Percentiles rank a stretch among this genome's conserved stretches.
Conservation (phyloP, 208 protist genomes). For the Strigomonas oncopelti region DNA sequence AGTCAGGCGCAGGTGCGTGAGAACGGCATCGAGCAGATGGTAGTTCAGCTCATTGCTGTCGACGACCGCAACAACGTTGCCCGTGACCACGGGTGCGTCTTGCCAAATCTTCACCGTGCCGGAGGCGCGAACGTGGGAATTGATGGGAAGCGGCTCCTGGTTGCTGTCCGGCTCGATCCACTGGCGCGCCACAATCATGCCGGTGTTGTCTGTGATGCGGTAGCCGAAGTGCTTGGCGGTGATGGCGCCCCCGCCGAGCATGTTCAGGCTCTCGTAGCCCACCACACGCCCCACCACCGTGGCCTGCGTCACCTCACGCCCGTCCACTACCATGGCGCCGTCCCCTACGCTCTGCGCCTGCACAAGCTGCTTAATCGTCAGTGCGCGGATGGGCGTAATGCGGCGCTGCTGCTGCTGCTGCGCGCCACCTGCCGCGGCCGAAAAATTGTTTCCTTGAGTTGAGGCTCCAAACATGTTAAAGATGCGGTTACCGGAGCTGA, state of each 20-base stretch:
- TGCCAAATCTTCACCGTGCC: constrained; percentile 89
- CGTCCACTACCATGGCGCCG: constrained; percentile 83
- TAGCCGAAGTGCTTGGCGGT: constrained; percentile 88
- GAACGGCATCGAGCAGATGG: constrained; percentile 83
- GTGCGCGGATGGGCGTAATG: constrained; percentile 79
- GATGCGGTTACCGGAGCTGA: no score
- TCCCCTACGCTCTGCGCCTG: constrained; percentile 81
- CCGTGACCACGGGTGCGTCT: constrained; percentile 72
- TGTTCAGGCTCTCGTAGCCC: constrained; percentile 71
- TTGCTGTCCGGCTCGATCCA: constrained; percentile 69
- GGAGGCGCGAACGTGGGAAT: constrained; percentile 77
- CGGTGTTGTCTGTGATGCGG: constrained; percentile 82
- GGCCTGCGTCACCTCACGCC: constrained; percentile 83
- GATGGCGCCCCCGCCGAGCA: constrained; percentile 47
- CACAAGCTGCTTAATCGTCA: constrained; percentile 87
- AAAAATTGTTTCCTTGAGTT: constrained; percentile 30
- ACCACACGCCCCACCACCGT: constrained; percentile 79
- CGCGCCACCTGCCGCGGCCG: constrained; percentile 9
- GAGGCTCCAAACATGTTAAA: constrained; percentile 17
- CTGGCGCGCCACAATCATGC: constrained; percentile 74
- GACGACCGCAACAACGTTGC: constrained; percentile 71
- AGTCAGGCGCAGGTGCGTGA: constrained; percentile 84
- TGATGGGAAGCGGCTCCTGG: constrained; percentile 65
- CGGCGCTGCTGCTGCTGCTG: constrained; percentile 63
- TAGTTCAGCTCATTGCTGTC: constrained; percentile 90